These are phyloP conservation scores for Brassica nigra DNA, from an alignment of 345 rosid genomes.

Conservation along the genomic window DNA sequence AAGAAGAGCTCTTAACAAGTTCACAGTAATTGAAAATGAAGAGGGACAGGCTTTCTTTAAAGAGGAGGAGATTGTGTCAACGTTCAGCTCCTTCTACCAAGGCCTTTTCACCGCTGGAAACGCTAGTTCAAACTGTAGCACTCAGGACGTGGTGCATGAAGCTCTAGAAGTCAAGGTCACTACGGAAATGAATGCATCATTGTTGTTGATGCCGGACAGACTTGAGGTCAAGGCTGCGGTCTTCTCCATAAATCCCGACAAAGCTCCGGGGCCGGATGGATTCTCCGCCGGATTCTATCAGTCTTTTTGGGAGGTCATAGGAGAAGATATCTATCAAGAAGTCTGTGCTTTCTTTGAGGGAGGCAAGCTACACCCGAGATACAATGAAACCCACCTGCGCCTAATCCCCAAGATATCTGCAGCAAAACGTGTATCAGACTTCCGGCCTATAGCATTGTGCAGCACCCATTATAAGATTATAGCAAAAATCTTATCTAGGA, in stretches of 20 bases:
- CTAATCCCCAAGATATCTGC: background rate
- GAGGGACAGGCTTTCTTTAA: background rate
- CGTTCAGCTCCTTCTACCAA: background rate
- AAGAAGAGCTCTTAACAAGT: background rate
- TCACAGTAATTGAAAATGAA: background rate
- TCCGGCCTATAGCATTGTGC: background rate
- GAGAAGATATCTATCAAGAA: background rate
- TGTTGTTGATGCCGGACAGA: background rate
- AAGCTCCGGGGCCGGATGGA: background rate
- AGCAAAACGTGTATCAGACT: background rate
- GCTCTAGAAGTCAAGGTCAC: no score
- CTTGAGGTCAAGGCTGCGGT: background rate
- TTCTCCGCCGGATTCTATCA: background rate
- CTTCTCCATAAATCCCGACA: background rate
- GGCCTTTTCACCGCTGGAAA: background rate
- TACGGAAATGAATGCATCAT: no score
- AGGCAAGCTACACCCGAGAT: background rate
- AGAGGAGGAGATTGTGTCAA: background rate
- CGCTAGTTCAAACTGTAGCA: no score
- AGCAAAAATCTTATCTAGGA: background rate
- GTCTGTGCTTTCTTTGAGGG: background rate
- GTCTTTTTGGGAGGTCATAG: background rate
- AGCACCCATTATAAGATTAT: background rate
- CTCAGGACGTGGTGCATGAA: no score
- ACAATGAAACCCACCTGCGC: background rate